Evolutionary conservation across 306 rosid species (phyloP).

Genomic region (Acacia melanoxylon): DNA sequence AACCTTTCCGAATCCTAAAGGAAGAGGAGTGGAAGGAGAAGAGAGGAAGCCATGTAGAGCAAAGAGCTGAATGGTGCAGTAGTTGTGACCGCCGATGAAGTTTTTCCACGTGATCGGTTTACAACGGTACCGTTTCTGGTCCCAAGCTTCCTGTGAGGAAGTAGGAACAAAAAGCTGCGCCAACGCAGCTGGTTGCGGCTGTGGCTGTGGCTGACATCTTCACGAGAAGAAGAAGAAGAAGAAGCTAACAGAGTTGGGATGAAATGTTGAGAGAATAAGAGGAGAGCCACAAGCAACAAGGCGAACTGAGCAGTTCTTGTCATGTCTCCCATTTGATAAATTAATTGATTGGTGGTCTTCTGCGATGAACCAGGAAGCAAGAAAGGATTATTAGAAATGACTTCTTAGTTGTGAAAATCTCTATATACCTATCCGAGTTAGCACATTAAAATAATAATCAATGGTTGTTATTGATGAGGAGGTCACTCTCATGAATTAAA

Average conservation of each 20-base stretch:
- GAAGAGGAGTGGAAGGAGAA: not conserved
- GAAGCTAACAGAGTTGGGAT: not conserved
- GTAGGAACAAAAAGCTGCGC: not conserved
- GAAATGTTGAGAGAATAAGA: not conserved
- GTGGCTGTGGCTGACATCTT: not conserved
- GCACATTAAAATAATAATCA: no score
- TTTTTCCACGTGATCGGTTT: not conserved
- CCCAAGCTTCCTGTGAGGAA: slow-evolving; percentile 17
- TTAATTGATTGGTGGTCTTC: not conserved
- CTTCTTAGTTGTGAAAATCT: not conserved
- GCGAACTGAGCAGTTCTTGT: not conserved
- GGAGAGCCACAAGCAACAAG: not conserved
- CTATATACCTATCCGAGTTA: not conserved
- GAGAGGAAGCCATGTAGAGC: not conserved
- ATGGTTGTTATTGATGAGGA: no score
- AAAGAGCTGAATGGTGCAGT: not conserved
- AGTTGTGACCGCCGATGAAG: not conserved
- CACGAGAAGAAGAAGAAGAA: not conserved
- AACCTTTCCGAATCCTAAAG: not conserved
- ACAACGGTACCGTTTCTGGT: not conserved
- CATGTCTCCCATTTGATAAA: not conserved
- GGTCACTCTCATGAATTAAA: no score
- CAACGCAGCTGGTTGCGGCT: not conserved
- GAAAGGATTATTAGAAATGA: not conserved
- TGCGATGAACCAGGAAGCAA: not conserved